phyloP scores from a whole-genome alignment of 768 basidiomycete species.

The Cubamyces lactineus region DNA sequence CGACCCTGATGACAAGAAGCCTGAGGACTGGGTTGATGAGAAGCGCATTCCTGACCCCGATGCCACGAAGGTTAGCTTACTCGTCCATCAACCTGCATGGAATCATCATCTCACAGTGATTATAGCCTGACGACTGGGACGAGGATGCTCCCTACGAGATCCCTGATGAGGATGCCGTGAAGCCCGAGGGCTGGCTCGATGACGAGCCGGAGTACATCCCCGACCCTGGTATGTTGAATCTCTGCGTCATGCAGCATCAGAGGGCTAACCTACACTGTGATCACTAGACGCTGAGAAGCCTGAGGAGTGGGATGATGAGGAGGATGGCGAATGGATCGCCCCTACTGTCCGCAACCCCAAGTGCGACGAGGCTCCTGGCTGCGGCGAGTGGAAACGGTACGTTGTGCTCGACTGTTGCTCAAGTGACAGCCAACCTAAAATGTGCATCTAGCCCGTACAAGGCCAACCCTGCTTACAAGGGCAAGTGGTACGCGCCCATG shows the following conservation, averaged over 20 bases:
- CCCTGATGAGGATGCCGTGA: slow-evolving; percentile 80
- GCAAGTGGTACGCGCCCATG: slow-evolving; percentile 94
- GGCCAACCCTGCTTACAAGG: slow-evolving; percentile 94
- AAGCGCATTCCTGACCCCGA: slow-evolving; percentile 84
- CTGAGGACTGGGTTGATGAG: slow-evolving; percentile 89
- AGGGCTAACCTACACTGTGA: neutral
- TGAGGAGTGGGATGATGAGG: slow-evolving; percentile 99
- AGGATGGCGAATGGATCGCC: slow-evolving; percentile 98
- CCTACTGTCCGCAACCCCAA: slow-evolving; percentile 89
- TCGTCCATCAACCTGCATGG: neutral
- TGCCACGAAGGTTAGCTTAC: slow-evolving; percentile 68
- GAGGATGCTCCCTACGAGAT: slow-evolving; percentile 96
- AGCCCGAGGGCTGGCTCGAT: slow-evolving; percentile 96
- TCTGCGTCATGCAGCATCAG: neutral
- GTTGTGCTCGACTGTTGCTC: slow-evolving; percentile 3
- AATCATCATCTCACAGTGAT: neutral
- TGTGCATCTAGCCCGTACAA: slow-evolving; percentile 65
- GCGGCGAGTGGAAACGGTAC: slow-evolving; percentile 91
- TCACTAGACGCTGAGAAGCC: slow-evolving; percentile 82
- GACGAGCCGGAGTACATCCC: slow-evolving; percentile 79
- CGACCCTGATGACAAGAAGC: slow-evolving; percentile 90
- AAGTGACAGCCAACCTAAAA: neutral
- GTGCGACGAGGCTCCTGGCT: slow-evolving; percentile 88
- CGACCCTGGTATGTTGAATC: slow-evolving; percentile 70
- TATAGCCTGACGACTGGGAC: slow-evolving; percentile 93